Base-by-base conservation (phyloP, 1,139 yeast genomes). In the Kurtzmaniella quercitrusa region DNA sequence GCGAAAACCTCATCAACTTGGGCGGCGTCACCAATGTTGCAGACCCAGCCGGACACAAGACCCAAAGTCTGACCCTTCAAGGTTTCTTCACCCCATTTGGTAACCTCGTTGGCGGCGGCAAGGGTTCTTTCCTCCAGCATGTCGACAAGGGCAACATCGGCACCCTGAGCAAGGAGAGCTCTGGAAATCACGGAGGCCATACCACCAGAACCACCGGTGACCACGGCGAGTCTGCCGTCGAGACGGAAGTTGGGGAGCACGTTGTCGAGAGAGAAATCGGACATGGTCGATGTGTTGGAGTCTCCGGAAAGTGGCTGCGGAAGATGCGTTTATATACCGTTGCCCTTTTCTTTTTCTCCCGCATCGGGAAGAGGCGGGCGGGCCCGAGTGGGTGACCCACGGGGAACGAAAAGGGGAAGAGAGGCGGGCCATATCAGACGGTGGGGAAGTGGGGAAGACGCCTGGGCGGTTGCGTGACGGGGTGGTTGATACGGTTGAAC, bases 121-220 rank as follows among this genome's bases (percentile, higher is more conserved):
- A 76, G 78, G 45, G 78, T 73, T 58, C 77, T 65, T 49, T 81
- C 85, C 57, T 77, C 64, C 65, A 81, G 80, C 70, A 82, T 75
- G 62, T 86, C 94, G 38, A 86, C 73, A 41, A 86, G 70, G n/a
- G 94, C 94, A 39, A 86, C 68, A 15, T 84, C 84, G 4, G 89
- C 85, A 41, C 85, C 85, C 58, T 81, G 85, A 5, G 86, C 85
- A 27, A 85, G 67, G 43, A 82, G 72, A 17, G 86, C 87, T 61
- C 84, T 78, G 43, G 85, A 78, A 63, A 85, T 62, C 15, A 85
- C 81, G 27, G 81, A 67, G 2, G 90, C 84, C 53, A 86, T 70
- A 17, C 94, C 94, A 42, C 94, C 94, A 25, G 90, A 82, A 15
- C 94, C 95, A 43, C 95, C 95, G 29, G 94, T 86, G 52, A 86